A percentile compares a stretch with the other conserved stretches of the same genome.
Evolutionary conservation across 2,329 filamentous ascomycete genomes (phyloP).

Genomic region (Purpureocillium takamizusanense): DNA sequence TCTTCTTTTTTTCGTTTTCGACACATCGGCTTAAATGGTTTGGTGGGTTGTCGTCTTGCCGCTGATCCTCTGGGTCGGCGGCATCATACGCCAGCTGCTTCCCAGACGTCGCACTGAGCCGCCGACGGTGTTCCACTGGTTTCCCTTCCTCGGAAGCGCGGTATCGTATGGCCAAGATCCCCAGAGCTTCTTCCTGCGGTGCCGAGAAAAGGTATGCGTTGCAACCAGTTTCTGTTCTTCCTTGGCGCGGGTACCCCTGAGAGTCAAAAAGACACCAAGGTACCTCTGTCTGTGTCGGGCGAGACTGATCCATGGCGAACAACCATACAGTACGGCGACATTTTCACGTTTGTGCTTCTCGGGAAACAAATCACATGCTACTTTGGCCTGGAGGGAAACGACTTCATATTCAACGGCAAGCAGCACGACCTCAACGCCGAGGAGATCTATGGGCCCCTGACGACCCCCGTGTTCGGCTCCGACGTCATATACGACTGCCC

Average conservation of each 20-base stretch:
- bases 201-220: constrained; percentile 35
- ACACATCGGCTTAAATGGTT: too few species aligned
- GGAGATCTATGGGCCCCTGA: constrained; percentile 42
- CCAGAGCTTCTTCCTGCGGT: constrained; percentile 6
- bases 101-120: constrained; percentile 20
- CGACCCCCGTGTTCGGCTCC: constrained; percentile 57
- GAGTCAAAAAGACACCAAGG: too few species aligned
- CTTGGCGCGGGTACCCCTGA: too few species aligned
- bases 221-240: too few species aligned
- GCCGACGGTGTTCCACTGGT: constrained; percentile 50
- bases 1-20: too few species aligned
- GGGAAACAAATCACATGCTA: constrained; percentile 41
- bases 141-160: constrained; percentile 60
- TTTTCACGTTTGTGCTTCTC: constrained; percentile 43
- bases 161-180: constrained; percentile 65
- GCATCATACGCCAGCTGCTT: constrained; percentile 1
- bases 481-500: constrained; percentile 80
- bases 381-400: constrained; percentile 41
- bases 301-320: too few species aligned
- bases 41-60: too few species aligned
- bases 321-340: constrained; percentile 35
- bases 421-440: constrained; percentile 43
- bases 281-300: too few species aligned
- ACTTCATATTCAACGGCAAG: constrained; percentile 48
- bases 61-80: background rate